Conservation (phyloP, 2,329 filamentous ascomycete genomes). For the Fusarium sarcochroum region DNA sequence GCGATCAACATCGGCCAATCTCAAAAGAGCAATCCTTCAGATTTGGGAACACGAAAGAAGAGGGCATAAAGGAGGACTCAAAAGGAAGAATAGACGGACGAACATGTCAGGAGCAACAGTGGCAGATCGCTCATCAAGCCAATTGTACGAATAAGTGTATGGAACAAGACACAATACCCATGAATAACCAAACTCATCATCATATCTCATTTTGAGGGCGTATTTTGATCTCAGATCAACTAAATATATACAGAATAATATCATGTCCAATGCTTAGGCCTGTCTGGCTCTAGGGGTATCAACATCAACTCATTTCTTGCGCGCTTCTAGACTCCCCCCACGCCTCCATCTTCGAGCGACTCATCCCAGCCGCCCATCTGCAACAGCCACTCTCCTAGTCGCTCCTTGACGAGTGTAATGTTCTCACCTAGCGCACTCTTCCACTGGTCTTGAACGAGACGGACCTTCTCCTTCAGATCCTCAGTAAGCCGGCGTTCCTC, state of each 20-base stretch:
- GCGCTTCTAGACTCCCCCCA: conserved; percentile 59
- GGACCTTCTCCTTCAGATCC: conserved; percentile 94
- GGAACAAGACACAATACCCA: conserved; percentile 35
- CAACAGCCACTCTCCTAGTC: conserved; percentile 80
- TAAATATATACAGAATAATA: conserved; percentile 43
- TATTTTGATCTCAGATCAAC: conserved; percentile 17
- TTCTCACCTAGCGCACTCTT: conserved; percentile 84
- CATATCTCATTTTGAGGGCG: conserved; percentile 36
- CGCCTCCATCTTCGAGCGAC: conserved; percentile 71
- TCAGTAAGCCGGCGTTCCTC: conserved; percentile 82
- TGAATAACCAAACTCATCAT: conserved; percentile 26
- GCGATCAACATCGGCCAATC: background rate
- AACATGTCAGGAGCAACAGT: background rate
- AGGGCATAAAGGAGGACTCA: background rate
- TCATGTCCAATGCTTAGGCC: conserved; percentile 35
- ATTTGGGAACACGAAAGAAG: background rate
- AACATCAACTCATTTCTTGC: conserved; percentile 37
- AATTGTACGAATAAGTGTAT: conserved; percentile 43
- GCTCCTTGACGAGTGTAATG: conserved; percentile 79
- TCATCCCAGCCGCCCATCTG: conserved; percentile 92
- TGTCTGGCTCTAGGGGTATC: conserved; percentile 49
- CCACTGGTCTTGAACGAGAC: conserved; percentile 93
- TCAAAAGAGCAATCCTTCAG: background rate
- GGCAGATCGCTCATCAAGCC: background rate
- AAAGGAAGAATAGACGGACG: background rate